A percentile compares a stretch with the other conserved stretches of the same genome.
Evolutionary conservation across 139 green algal genomes (phyloP).

Genomic region (Tetradesmus obliquus): DNA sequence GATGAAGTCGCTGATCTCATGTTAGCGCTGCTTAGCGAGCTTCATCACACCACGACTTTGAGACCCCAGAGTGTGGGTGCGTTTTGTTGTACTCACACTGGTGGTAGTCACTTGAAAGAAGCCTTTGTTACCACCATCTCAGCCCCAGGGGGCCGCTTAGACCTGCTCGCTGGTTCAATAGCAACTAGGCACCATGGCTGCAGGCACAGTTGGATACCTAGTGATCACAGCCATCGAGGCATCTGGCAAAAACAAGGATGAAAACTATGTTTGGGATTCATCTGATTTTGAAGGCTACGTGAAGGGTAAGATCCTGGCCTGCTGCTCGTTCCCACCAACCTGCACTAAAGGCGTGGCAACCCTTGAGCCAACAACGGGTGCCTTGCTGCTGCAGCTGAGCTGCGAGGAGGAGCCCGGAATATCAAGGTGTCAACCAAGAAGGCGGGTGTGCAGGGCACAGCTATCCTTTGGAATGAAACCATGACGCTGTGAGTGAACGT

Average conservation of each 20-base stretch:
- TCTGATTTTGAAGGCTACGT: slow-evolving; percentile 71
- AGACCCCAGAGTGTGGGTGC: background rate
- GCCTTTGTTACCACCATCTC: background rate
- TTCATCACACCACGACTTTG: background rate
- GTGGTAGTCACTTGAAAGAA: background rate
- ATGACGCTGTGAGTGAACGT: slow-evolving; percentile 41
- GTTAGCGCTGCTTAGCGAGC: background rate
- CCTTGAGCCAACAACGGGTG: slow-evolving; percentile 1
- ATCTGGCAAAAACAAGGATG: slow-evolving; percentile 69
- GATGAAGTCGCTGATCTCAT: background rate
- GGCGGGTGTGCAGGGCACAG: slow-evolving; percentile 5
- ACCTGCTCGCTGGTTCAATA: background rate
- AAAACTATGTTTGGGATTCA: slow-evolving; percentile 70
- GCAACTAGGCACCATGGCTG: slow-evolving; percentile 15
- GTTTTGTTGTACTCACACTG: background rate
- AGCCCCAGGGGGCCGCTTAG: background rate
- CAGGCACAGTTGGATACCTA: slow-evolving; percentile 48
- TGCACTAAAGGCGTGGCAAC: background rate
- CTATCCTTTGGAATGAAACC: slow-evolving; percentile 43
- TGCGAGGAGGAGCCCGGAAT: slow-evolving; percentile 74
- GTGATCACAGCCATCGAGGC: slow-evolving; percentile 69
- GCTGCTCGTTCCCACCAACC: background rate
- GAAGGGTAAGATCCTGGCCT: slow-evolving; percentile 56
- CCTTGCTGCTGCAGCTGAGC: slow-evolving; percentile 74
- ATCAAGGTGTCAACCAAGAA: slow-evolving; percentile 71